Evolutionary conservation across 2,329 filamentous ascomycete genomes (phyloP), one percentile per base, ranked within the genome.

Genomic region (Pestalotiopsis sp.): DNA sequence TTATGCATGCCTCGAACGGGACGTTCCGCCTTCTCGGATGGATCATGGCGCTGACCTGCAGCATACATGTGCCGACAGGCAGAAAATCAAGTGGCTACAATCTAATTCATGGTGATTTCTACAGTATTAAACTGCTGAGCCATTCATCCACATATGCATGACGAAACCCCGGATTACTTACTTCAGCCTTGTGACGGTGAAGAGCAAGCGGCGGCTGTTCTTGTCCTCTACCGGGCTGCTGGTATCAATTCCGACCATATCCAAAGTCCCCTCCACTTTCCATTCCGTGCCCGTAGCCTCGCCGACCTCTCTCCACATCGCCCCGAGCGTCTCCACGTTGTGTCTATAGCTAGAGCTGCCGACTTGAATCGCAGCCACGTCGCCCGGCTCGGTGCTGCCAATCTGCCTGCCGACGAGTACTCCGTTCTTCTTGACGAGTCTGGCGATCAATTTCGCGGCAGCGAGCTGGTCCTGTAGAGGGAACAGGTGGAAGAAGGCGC

Each of bases 401-500:
- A 72, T 70, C 66, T 73, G 71, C 38, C 73, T 56, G 1, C 73
- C 71, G 25, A 73, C 68, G 5, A 74, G 68, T 1, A 74, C n/a
- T 1, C 70, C 71, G 11, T 68, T 70, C 23, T 67, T 70, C 31
- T 71, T 73, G 11, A 73, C 59, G 3, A 74, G 69, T 23, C 20
- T 66, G 31, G 67, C 70, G 11, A 73, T 65, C 3, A 73, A 49
- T 27, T 69, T 62, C 13, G 71, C 71, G 12, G 71, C 74, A 4
- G 49, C 36, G 3, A 71, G 56, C 68, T 77, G 75, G 60, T 70
- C 36, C 3, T 72, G 70, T 9, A 73, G 68, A 2, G 69, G 64
- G 62, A 75, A 77, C 11, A 77, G 67, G 39, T 77, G 75, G 25
- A 76, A 70, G 20, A 75, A 74, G 1, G 70, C 70, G 13, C 74